Evolutionary conservation across 2,329 filamentous ascomycete species (phyloP).

Genomic region (Beauveria brongniartii): DNA sequence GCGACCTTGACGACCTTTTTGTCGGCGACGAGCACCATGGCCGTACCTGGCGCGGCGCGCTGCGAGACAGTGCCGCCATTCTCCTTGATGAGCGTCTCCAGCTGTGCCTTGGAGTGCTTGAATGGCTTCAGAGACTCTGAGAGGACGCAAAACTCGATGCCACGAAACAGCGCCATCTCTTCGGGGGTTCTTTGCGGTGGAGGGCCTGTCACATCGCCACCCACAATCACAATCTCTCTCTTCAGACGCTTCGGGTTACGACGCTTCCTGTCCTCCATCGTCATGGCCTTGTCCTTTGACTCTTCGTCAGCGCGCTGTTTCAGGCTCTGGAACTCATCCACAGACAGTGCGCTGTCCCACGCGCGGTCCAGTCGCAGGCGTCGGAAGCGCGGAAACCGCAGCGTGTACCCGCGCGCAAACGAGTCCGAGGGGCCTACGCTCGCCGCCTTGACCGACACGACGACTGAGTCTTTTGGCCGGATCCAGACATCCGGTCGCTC

Average conservation of each 20-base stretch:
- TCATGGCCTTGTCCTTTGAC: constrained; percentile 65
- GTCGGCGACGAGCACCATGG: constrained; percentile 70
- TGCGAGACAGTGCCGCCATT: constrained; percentile 78
- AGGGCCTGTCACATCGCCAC: constrained; percentile 43
- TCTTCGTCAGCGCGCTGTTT: constrained; percentile 63
- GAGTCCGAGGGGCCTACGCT: constrained; percentile 66
- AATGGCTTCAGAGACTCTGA: constrained; percentile 62
- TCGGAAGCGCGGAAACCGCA: constrained; percentile 89
- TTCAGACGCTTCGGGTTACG: constrained; percentile 52
- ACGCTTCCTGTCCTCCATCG: constrained; percentile 60
- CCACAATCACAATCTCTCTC: constrained; percentile 62
- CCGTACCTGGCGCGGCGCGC: constrained; percentile 51
- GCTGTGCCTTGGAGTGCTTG: constrained; percentile 68
- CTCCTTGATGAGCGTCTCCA: constrained; percentile 74
- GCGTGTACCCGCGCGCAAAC: constrained; percentile 67
- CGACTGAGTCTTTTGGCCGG: constrained; percentile 75
- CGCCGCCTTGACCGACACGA: constrained; percentile 82
- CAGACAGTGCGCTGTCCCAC: constrained; percentile 73
- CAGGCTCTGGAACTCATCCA: constrained; percentile 68
- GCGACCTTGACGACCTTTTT: constrained; percentile 75
- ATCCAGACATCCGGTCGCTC: constrained; percentile 93
- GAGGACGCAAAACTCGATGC: constrained; percentile 74
- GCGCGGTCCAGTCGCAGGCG: constrained; percentile 70
- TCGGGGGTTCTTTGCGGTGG: constrained; percentile 45
- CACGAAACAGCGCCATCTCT: constrained; percentile 58